Evolutionary conservation across 1,284 basidiomycete species (phyloP).

Genomic region (Boletus sp.): DNA sequence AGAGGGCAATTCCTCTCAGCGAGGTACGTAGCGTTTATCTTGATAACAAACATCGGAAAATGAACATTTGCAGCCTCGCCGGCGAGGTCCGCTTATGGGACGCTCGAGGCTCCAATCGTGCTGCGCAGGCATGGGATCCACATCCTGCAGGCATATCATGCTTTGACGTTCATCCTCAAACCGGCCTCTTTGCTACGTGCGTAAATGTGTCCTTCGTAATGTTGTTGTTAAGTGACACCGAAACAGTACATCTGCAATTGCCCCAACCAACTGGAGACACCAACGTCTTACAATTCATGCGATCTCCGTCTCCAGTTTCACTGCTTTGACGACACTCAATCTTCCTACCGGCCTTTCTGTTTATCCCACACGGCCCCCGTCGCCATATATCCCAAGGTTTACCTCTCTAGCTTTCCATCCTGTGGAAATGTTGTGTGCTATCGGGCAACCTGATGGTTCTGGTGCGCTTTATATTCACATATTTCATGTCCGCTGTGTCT

Average conservation of each 20-base stretch:
- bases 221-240: conserved; percentile 7
- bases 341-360: conserved; percentile 57
- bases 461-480: conserved; percentile 47
- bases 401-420: conserved; percentile 78
- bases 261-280: conserved; percentile 59
- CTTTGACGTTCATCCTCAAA: conserved; percentile 87
- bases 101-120: conserved; percentile 68
- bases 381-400: conserved; percentile 62
- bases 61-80: conserved; percentile 62
- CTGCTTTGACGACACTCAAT: conserved; percentile 52
- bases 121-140: conserved; percentile 68
- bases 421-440: conserved; percentile 76
- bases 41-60: neutral
- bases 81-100: conserved; percentile 96
- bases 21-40: conserved; percentile 55
- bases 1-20: conserved; percentile 86
- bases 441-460: conserved; percentile 73
- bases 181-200: conserved; percentile 87
- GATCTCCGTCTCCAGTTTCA: conserved; percentile 41
- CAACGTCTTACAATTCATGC: conserved; percentile 67
- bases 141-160: conserved; percentile 78
- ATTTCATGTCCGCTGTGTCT: conserved; percentile 8
- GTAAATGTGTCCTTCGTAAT: conserved; percentile 37
- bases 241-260: conserved; percentile 64
- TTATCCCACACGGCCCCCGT: conserved; percentile 57